Percentiles rank a stretch among this genome's conserved stretches.
Evolutionary conservation across 768 basidiomycete species (phyloP).

Genomic region (Pleurotus pulmonarius): DNA sequence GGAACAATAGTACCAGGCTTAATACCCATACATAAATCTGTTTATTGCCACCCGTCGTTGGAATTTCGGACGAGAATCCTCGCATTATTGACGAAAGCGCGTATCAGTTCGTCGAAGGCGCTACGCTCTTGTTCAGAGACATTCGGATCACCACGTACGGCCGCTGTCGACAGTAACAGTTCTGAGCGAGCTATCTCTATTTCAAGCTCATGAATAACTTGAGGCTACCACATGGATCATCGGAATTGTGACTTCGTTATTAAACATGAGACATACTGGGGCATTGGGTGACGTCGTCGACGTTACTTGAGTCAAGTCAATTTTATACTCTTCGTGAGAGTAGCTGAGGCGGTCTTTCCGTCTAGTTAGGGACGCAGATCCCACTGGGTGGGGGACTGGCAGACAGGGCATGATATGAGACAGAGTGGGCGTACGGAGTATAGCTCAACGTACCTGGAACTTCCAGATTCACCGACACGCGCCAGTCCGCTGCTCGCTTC

Average conservation of each 20-base stretch:
- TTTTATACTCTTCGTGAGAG: constrained; percentile 85
- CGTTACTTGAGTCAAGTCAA: constrained; percentile 93
- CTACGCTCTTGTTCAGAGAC: constrained; percentile 60
- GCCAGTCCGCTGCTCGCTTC: constrained; percentile 82
- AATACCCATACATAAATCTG: not conserved
- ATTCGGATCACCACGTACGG: constrained; percentile 59
- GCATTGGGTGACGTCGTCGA: constrained; percentile 42
- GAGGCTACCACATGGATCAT: constrained; percentile 34
- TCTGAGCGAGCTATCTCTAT: constrained; percentile 77
- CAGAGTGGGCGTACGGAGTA: not conserved
- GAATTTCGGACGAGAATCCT: constrained; percentile 85
- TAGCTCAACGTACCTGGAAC: constrained; percentile 59
- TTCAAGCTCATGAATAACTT: constrained; percentile 83
- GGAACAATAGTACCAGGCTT: not conserved
- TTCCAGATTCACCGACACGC: constrained; percentile 92
- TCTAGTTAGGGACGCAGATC: constrained; percentile 55
- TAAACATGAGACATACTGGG: constrained; percentile 39
- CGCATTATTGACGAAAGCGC: constrained; percentile 90
- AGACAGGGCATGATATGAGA: not conserved
- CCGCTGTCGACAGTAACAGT: constrained; percentile 67
- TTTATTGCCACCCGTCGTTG: constrained; percentile 43
- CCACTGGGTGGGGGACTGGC: constrained; percentile 65
- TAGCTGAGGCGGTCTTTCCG: constrained; percentile 93
- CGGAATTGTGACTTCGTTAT: constrained; percentile 4
- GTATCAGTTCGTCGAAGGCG: constrained; percentile 88